A percentile compares a stretch with the other conserved stretches of the same genome.
Conservation (phyloP, 2,329 filamentous ascomycete genomes). For the Trichothecium sympodiale region DNA sequence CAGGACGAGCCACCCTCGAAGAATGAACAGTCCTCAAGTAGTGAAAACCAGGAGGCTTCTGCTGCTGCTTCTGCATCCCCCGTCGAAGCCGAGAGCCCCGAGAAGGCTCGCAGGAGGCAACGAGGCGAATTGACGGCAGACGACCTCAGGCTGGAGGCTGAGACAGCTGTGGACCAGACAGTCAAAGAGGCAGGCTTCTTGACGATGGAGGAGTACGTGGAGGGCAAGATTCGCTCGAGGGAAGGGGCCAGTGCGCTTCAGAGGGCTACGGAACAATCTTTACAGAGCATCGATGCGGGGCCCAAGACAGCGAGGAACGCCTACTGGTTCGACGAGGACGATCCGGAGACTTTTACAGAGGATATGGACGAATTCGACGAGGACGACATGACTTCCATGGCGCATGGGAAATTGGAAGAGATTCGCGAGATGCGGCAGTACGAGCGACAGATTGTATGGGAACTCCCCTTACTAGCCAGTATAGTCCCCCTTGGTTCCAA, state of each 20-base stretch:
- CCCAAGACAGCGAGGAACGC: slow-evolving; percentile 23
- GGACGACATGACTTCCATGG: slow-evolving; percentile 74
- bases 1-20: slow-evolving; percentile 5
- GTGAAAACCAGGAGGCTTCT: neutral
- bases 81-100: neutral
- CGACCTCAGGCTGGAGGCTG: neutral
- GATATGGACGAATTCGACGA: slow-evolving; percentile 58
- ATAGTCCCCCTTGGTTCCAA: slow-evolving; percentile 27
- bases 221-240: slow-evolving; percentile 9
- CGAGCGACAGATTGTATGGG: slow-evolving; percentile 79
- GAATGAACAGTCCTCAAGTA: neutral
- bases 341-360: slow-evolving; percentile 34
- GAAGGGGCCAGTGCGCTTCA: slow-evolving; percentile 7
- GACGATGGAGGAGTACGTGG: slow-evolving; percentile 21
- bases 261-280: slow-evolving; percentile 17
- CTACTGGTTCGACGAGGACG: slow-evolving; percentile 40
- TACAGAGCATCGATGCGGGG: slow-evolving; percentile 18
- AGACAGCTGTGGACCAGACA: slow-evolving; percentile 18
- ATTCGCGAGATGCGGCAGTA: slow-evolving; percentile 85
- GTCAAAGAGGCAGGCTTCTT: slow-evolving; percentile 22
- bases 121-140: slow-evolving; percentile 7
- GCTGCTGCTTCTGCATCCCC: neutral
- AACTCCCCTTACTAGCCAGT: slow-evolving; percentile 87
- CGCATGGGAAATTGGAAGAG: slow-evolving; percentile 78
- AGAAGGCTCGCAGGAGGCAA: slow-evolving; percentile 5